Conservation (phyloP, 2,329 filamentous ascomycete species). For the Aspergillus piperis region DNA sequence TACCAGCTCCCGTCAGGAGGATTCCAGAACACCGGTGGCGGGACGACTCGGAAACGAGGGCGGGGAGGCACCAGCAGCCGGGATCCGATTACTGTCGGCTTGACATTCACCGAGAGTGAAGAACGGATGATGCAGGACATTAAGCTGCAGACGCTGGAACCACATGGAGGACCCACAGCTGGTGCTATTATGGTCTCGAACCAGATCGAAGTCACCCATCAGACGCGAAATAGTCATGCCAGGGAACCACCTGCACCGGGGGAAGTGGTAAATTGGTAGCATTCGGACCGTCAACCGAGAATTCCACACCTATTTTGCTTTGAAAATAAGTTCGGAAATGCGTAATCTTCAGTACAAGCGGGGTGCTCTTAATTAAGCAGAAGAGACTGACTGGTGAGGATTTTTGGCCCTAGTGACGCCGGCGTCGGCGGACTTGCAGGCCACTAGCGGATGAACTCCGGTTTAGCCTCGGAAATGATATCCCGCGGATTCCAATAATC, state of each 20-base stretch:
- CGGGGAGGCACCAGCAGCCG: slow-evolving; percentile 29
- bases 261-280: not conserved
- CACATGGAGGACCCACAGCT: slow-evolving; percentile 16
- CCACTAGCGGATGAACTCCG: too few species aligned
- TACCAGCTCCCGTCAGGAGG: slow-evolving; percentile 41
- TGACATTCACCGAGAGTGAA: slow-evolving; percentile 48
- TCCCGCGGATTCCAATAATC: too few species aligned
- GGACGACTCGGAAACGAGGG: slow-evolving; percentile 33
- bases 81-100: slow-evolving; percentile 38
- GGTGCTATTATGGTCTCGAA: slow-evolving; percentile 45
- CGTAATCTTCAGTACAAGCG: not conserved
- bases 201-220: slow-evolving; percentile 41
- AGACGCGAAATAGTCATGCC: slow-evolving; percentile 5
- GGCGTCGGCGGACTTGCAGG: too few species aligned
- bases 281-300: too few species aligned
- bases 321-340: not conserved
- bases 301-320: too few species aligned
- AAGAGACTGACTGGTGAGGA: not conserved
- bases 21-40: slow-evolving; percentile 25
- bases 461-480: too few species aligned
- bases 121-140: slow-evolving; percentile 49
- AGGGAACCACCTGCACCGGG: not conserved
- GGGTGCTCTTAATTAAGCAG: not conserved
- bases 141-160: slow-evolving; percentile 43
- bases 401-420: not conserved